Percentiles rank a stretch among this genome's conserved stretches.
These are phyloP conservation scores for Camelina sativa DNA, from an alignment of 345 rosid species.

Conservation along the genomic window DNA sequence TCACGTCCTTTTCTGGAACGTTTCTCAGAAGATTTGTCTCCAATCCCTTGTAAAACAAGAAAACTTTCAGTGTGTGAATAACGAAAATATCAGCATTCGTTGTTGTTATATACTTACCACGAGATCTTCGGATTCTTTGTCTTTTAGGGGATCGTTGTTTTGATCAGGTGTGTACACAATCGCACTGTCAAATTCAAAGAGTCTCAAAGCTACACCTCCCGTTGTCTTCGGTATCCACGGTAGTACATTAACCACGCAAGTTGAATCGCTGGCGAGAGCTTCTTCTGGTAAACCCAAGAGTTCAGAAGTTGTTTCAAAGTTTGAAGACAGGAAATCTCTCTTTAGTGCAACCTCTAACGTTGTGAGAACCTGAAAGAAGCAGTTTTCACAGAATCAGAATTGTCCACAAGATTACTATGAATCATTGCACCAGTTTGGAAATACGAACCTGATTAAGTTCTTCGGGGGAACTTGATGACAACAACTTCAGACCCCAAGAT, in stretches of 20 bases:
- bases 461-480: constrained; percentile 61
- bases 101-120: constrained; percentile 51
- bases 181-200: constrained; percentile 66
- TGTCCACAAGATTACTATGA: background rate
- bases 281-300: constrained; percentile 49
- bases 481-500: constrained; percentile 68
- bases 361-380: constrained; percentile 57
- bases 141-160: constrained; percentile 51
- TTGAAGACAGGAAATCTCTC: constrained; percentile 66
- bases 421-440: constrained; percentile 3
- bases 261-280: constrained; percentile 26
- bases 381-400: constrained; percentile 6
- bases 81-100: background rate
- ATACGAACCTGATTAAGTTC: constrained; percentile 66
- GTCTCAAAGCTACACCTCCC: constrained; percentile 74
- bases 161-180: constrained; percentile 58
- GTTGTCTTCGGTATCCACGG: constrained; percentile 87
- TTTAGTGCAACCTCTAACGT: constrained; percentile 61
- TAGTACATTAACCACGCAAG: constrained; percentile 46
- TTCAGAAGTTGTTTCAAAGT: constrained; percentile 73
- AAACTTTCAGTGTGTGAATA: constrained; percentile 3
- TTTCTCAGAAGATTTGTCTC: constrained; percentile 49
- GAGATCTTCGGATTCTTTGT: constrained; percentile 49
- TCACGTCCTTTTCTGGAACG: constrained; percentile 40
- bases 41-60: constrained; percentile 33